Percentiles rank a stretch among this genome's conserved stretches.
Conservation (phyloP, 345 rosid genomes). For the Corchorus capsularis region DNA sequence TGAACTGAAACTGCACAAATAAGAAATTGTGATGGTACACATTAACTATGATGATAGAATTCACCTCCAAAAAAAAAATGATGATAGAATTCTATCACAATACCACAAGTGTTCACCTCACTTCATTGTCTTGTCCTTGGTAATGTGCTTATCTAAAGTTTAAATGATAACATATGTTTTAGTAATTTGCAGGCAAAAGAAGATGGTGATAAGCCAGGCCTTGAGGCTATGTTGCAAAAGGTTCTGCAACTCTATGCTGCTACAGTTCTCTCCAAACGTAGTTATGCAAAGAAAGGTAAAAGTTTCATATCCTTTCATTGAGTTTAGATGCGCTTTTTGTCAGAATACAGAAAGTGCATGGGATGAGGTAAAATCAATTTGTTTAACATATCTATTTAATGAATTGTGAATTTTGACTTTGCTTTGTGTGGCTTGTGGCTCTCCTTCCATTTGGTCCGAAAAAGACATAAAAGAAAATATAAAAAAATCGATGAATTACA, state of each 20-base stretch:
- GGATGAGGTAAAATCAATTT: background rate
- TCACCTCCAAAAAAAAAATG: no score
- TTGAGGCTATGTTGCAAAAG: slow-evolving; percentile 88
- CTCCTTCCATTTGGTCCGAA: background rate
- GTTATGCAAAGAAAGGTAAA: slow-evolving; percentile 90
- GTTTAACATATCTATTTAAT: background rate
- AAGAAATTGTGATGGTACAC: background rate
- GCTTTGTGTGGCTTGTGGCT: background rate
- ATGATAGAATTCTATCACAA: background rate
- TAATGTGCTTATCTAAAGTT: background rate
- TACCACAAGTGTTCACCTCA: background rate
- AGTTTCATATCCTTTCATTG: background rate
- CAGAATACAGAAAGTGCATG: background rate
- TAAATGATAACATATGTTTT: slow-evolving; percentile 14
- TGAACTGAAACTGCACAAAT: background rate
- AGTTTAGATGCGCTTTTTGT: background rate
- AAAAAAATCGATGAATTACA: background rate
- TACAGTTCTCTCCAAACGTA: slow-evolving; percentile 73
- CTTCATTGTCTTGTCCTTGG: background rate
- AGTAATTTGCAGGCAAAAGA: slow-evolving; percentile 67
- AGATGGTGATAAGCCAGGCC: slow-evolving; percentile 91
- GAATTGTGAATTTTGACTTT: background rate
- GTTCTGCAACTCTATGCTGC: slow-evolving; percentile 92
- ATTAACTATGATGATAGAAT: background rate
- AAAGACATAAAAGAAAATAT: background rate